phyloP scores from a whole-genome alignment of 495 filamentous ascomycete genomes.

The Jackrogersella multiformis region DNA sequence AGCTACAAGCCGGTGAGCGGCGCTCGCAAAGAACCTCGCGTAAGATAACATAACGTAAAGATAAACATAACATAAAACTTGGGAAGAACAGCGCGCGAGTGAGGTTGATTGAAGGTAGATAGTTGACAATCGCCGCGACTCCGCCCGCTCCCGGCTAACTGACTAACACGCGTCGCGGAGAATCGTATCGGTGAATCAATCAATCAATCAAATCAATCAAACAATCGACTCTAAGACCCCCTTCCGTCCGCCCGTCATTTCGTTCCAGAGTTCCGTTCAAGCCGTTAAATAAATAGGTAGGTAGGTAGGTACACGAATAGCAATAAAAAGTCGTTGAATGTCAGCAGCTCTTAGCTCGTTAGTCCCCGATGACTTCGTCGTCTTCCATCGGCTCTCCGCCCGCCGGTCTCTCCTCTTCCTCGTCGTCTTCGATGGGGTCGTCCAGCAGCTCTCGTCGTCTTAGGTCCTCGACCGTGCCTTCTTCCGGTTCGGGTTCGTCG shows the following conservation, averaged over 20 bases:
- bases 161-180: neutral
- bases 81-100: too few relatives aligned
- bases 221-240: conserved; percentile 5
- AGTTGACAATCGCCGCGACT: too few relatives aligned
- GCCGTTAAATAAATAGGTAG: conserved; percentile 1
- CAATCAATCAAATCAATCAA: conserved; percentile 1
- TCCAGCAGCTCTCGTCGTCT: conserved; percentile 67
- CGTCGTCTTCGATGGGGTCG: conserved; percentile 60
- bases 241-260: neutral
- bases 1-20: too few relatives aligned
- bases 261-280: conserved; percentile 5
- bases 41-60: neutral
- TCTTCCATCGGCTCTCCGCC: conserved; percentile 60
- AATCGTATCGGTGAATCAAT: conserved; percentile 3
- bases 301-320: conserved; percentile 7
- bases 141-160: neutral
- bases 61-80: too few relatives aligned
- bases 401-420: conserved; percentile 53
- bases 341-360: conserved; percentile 15
- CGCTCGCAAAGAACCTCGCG: too few relatives aligned
- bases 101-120: too few relatives aligned
- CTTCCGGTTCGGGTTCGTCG: conserved; percentile 56
- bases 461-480: conserved; percentile 68
- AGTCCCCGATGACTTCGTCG: conserved; percentile 79
- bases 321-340: neutral